Conservation (phyloP, 2,329 filamentous ascomycete genomes). For the Diplodia seriata region DNA sequence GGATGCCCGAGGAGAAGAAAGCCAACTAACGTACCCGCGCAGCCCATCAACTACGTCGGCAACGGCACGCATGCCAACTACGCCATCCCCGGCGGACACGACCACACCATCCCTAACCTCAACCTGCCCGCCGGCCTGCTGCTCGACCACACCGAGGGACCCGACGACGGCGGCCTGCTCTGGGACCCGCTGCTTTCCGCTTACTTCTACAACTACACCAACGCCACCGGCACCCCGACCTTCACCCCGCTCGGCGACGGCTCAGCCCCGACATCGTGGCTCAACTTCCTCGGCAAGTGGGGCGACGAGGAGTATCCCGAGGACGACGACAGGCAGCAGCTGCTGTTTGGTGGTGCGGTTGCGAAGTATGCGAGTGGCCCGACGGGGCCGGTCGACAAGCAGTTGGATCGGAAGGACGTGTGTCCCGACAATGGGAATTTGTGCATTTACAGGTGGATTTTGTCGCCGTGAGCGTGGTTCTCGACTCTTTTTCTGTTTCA, state of each 20-base stretch:
- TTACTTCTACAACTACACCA: constrained; percentile 63
- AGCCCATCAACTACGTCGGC: constrained; percentile 64
- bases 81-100: constrained; percentile 64
- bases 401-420: constrained; percentile 61
- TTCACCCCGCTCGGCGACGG: constrained; percentile 59
- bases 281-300: constrained; percentile 66
- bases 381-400: constrained; percentile 67
- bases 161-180: constrained; percentile 61
- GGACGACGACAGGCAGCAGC: constrained; percentile 58
- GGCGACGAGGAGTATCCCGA: constrained; percentile 66
- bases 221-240: constrained; percentile 33
- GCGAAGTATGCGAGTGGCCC: constrained; percentile 64
- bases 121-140: constrained; percentile 60
- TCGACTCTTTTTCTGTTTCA: background rate
- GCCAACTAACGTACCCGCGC: background rate
- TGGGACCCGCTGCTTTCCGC: constrained; percentile 67
- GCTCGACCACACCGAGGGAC: constrained; percentile 62
- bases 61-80: constrained; percentile 72
- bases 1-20: background rate
- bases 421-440: constrained; percentile 60
- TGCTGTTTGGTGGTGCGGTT: constrained; percentile 46
- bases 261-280: constrained; percentile 58
- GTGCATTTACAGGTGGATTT: constrained; percentile 54
- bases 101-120: constrained; percentile 67
- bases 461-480: constrained; percentile 40